phyloP scores from a whole-genome alignment of 148 eudicot species.

The Bassia scoparia region DNA sequence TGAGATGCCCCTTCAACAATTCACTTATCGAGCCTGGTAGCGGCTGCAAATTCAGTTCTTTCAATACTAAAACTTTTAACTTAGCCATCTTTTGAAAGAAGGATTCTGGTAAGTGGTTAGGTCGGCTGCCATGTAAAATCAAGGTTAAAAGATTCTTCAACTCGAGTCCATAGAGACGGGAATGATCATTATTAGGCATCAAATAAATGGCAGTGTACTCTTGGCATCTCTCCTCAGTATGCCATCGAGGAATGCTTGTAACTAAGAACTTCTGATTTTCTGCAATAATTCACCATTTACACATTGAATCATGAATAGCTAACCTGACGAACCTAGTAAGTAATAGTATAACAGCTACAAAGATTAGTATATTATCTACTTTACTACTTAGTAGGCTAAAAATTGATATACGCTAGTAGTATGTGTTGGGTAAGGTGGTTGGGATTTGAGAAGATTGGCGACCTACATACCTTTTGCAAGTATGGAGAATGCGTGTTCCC shows the following conservation, averaged over 20 bases:
- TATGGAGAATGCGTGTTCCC: slow-evolving; percentile 9
- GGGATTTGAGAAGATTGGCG: too few relatives aligned
- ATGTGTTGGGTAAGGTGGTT: too few relatives aligned
- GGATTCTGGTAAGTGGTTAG: background rate
- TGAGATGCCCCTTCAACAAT: background rate
- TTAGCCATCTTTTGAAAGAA: slow-evolving; percentile 3
- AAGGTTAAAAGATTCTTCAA: slow-evolving; percentile 8
- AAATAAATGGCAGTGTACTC: slow-evolving; percentile 15
- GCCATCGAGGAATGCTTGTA: slow-evolving; percentile 17
- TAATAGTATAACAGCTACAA: too few relatives aligned
- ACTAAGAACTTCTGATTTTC: background rate
- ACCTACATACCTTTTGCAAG: background rate
- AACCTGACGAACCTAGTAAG: too few relatives aligned
- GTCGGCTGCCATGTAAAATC: background rate
- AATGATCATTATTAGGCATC: background rate
- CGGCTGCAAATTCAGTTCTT: background rate
- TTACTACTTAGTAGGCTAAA: too few relatives aligned
- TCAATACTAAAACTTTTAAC: slow-evolving; percentile 11
- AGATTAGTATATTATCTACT: too few relatives aligned
- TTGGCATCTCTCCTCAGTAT: background rate
- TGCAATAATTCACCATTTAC: background rate
- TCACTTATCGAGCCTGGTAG: background rate
- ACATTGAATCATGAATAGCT: background rate
- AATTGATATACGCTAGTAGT: too few relatives aligned
- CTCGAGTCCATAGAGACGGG: background rate